Evolutionary conservation across 352 stramenopile species (phyloP), one percentile per base, ranked within the genome.

Genomic region (Pythium scleroteichum): DNA sequence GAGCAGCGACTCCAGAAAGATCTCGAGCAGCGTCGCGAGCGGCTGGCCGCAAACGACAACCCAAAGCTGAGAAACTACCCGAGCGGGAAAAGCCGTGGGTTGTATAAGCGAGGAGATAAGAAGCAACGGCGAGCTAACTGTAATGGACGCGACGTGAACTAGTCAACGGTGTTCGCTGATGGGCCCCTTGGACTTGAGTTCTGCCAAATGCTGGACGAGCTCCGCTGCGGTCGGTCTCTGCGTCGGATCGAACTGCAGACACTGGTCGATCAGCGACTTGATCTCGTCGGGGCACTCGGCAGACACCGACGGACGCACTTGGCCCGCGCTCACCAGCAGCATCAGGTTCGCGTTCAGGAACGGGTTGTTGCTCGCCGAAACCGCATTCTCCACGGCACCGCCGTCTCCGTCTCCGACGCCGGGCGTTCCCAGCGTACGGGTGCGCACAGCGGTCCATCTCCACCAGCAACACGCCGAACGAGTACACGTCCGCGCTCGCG

Each of bases 1-100:
- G 71, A 79, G 38, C 71, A 82, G 53, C 62, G 79, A 26, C 54
- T 89, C 23, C 66, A 68, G 9, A 54, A 65, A 16, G 78, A 89
- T 56, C 49, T 90, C 10, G 68, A 73, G 19, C 71, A 78, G 51
- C 78, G 80, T 16, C 69, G 63, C 10, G 53, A 59, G 42, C 63
- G 63, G 4, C 20, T 52, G 13, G 53, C 27, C 1, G 38, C 29
- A 22, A 52, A 69, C 33, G 27, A 48, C 6, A 38, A 45, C 17
- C 42, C 38, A 12, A 47, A 49, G 23, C 8, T 24, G 17, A 24
- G 22, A n/a, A 29, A n/a, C 9, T 10, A 17, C 6, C 17, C 16
- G 3, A 24, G 50, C 17, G 40, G 48, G 4, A 29, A 29, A 1
- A 58, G 49, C 26, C 51, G 59, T 39, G 51, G 59, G 9, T 44